Evolutionary conservation across 192 early-diverging fungal genomes (phyloP), one percentile per base, ranked within the genome.

Genomic region (Rhizophagus clarus): DNA sequence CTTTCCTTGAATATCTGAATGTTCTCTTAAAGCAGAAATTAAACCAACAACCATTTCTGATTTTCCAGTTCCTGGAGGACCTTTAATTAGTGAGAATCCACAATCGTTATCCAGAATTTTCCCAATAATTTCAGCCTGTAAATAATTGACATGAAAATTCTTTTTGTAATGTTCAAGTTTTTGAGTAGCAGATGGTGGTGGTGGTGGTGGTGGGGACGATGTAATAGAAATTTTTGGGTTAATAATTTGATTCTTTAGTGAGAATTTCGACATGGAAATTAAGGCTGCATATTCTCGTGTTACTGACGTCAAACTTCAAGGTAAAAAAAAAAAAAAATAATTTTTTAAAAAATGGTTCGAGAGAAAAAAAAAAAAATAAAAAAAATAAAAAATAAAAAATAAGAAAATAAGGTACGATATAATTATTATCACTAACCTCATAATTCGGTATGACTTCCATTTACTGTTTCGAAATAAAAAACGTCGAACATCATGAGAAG

Each of bases 71-170:
- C 88, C 89, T 42, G 88, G 90, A 60, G 89, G 89, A 49, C 63
- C 97, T 83, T 99, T 96, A 85, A 97, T 95, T 15, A 99, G 83
- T 6, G 94, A 92, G 79, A 99, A 97, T 22, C 97, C 96, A 14
- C 86, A 80, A 32, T 88, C 81, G 29, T 88, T 85, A 28, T 88
- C 77, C 9, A 93, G 82, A 1, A 94, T 94, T 10, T 87, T 84
- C 9, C 86, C 83, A 70, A 99, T 94, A 7, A 96, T 95, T 68
- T 90, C 87, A 0, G 96, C 97, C 82, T 99, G 97, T 7, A 95
- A 95, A 69, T 91, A 87, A 79, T 99, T 98, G 17, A 98, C 91
- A 22, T 88, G 87, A 77, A 93, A 94, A 5, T 83, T 85, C 26
- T 87, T 80, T 84, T 90, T 89, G 83, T 77, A 76, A 61, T 72